Conservation (phyloP, 177 flowering plant genomes). For the Vitis hybrid region DNA sequence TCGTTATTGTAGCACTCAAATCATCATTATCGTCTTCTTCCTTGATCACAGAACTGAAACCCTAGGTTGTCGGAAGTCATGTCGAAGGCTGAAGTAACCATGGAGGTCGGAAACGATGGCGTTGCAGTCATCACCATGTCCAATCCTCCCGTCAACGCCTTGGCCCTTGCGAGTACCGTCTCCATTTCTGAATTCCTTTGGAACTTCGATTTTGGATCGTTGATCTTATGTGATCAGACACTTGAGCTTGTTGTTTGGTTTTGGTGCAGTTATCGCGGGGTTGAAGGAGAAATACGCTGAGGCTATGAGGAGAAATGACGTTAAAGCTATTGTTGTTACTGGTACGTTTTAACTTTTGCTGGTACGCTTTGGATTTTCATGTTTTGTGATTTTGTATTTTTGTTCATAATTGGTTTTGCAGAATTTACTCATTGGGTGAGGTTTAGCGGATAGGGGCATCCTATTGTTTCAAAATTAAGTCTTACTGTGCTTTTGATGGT, state of each 20-base stretch:
- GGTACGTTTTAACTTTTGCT: slow-evolving; percentile 35
- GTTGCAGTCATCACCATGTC: slow-evolving; percentile 76
- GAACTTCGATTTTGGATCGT: background rate
- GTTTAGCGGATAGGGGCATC: too few species aligned
- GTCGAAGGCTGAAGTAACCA: slow-evolving; percentile 42
- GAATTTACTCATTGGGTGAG: too few species aligned
- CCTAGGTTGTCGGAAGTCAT: slow-evolving; percentile 18
- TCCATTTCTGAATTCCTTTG: background rate
- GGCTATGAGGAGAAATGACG: slow-evolving; percentile 71
- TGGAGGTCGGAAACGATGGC: slow-evolving; percentile 83
- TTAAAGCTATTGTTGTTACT: slow-evolving; percentile 79
- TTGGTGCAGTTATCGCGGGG: slow-evolving; percentile 56
- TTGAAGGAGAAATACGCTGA: slow-evolving; percentile 68
- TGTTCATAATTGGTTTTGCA: background rate
- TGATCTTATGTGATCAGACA: background rate
- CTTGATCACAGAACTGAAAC: background rate
- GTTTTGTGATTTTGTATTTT: background rate
- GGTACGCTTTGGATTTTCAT: background rate
- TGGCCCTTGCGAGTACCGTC: slow-evolving; percentile 53
- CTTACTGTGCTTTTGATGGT: too few species aligned
- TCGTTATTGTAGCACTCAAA: background rate
- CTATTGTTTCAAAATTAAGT: too few species aligned
- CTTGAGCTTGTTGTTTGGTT: slow-evolving; percentile 4
- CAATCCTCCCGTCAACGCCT: slow-evolving; percentile 90
- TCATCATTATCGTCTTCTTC: background rate